Conservation (phyloP, 768 basidiomycete genomes). For the Cubamyces lactineus region DNA sequence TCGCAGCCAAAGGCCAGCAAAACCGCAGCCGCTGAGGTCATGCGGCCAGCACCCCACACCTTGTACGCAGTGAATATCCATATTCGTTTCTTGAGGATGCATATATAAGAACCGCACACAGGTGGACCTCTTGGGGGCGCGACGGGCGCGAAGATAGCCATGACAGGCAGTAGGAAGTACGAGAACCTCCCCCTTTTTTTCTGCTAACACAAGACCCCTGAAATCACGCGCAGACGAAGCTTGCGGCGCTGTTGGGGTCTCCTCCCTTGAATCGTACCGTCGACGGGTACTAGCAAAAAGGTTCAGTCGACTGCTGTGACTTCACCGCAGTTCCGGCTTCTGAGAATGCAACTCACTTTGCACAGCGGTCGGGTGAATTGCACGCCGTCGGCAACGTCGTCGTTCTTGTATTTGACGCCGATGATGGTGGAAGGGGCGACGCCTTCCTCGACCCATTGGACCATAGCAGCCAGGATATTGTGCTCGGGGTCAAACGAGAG, state of each 20-base stretch:
- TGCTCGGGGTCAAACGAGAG: conserved; percentile 25
- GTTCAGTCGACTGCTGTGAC: not conserved
- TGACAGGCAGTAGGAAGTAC: not conserved
- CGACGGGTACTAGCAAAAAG: not conserved
- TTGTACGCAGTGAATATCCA: too few species aligned
- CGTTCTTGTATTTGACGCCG: conserved; percentile 22
- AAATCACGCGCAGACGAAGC: conserved; percentile 5
- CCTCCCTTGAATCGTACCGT: conserved; percentile 9
- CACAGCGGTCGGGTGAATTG: conserved; percentile 24
- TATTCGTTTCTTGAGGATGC: too few species aligned
- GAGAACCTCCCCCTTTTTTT: not conserved
- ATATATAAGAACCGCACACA: too few species aligned
- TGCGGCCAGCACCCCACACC: too few species aligned
- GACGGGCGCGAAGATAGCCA: too few species aligned
- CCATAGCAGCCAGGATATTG: conserved; percentile 32
- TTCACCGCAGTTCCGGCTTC: too few species aligned
- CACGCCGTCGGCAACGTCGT: conserved; percentile 7
- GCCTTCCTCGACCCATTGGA: conserved; percentile 37
- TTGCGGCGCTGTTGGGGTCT: conserved; percentile 1
- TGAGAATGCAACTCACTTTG: conserved; percentile 8
- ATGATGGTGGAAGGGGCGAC: conserved; percentile 27
- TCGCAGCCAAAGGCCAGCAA: too few species aligned
- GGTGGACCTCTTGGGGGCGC: too few species aligned
- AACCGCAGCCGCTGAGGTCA: too few species aligned
- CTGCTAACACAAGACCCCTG: not conserved